Evolutionary conservation across 257 asterid species (phyloP).

Genomic region (Rehmannia glutinosa): DNA sequence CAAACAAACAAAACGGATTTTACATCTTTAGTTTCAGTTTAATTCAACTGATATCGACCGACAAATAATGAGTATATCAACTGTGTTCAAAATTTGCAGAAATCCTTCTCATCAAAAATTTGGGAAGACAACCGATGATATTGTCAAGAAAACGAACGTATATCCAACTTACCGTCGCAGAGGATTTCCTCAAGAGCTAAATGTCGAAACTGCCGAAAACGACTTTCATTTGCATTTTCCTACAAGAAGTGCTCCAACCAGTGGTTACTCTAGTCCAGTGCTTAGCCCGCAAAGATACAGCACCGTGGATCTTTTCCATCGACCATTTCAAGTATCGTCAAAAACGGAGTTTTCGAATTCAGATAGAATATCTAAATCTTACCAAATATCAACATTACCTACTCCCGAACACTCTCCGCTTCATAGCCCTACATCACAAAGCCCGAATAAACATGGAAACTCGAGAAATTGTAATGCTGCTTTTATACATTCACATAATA

Average conservation of each 20-base stretch:
- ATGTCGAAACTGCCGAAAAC: conserved; percentile 31
- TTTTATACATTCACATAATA: conserved; percentile 24
- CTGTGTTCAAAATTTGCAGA: conserved; percentile 34
- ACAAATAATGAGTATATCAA: no score
- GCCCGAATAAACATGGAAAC: conserved; percentile 27
- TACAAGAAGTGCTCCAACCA: conserved; percentile 72
- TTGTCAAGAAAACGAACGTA: conserved; percentile 14
- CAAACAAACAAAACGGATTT: no score
- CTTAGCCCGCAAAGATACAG: conserved; percentile 62
- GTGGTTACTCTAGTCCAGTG: conserved; percentile 64
- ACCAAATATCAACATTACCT: no score
- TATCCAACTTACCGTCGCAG: conserved; percentile 42
- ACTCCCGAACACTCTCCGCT: no score
- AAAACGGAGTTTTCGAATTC: conserved; percentile 22
- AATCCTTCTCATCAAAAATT: conserved; percentile 10
- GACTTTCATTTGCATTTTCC: conserved; percentile 39
- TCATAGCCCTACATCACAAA: conserved; percentile 49
- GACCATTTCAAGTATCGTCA: conserved; percentile 29
- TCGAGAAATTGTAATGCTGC: conserved; percentile 13
- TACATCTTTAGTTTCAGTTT: no score
- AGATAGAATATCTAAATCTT: conserved; percentile 30
- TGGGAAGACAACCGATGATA: conserved; percentile 40
- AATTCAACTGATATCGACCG: no score
- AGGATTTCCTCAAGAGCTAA: conserved; percentile 41
- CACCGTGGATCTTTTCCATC: conserved; percentile 41